phyloP scores from a whole-genome alignment of 2,329 filamentous ascomycete species.

The Xylariaceae sp. region DNA sequence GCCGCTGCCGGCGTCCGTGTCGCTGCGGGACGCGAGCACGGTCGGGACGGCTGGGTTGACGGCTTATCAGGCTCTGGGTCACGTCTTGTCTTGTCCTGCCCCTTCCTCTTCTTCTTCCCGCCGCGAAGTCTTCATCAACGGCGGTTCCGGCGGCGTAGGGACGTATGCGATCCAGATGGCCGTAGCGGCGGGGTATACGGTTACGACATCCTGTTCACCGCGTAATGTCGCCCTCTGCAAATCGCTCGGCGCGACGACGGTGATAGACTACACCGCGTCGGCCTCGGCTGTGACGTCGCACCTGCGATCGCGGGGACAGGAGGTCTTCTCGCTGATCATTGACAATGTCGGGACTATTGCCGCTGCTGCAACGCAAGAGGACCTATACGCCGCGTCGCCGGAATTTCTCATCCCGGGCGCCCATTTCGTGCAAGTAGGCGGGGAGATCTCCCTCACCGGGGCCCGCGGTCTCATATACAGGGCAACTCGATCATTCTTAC shows the following conservation, averaged over 20 bases:
- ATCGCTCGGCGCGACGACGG: constrained; percentile 58
- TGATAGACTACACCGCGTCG: constrained; percentile 55
- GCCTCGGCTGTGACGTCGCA: constrained; percentile 45
- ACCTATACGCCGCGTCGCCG: constrained; percentile 51
- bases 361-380: constrained; percentile 35
- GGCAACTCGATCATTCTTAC: constrained; percentile 23
- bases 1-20: constrained; percentile 40
- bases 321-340: constrained; percentile 51
- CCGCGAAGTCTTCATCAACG: constrained; percentile 59
- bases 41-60: constrained; percentile 44
- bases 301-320: constrained; percentile 43
- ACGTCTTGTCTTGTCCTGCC: too few species aligned
- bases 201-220: constrained; percentile 56
- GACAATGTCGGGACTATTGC: constrained; percentile 60
- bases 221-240: constrained; percentile 54
- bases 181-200: constrained; percentile 54
- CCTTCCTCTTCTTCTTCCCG: constrained; percentile 43
- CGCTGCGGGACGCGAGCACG: constrained; percentile 38
- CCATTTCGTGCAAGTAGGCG: constrained; percentile 51
- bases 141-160: constrained; percentile 59
- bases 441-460: constrained; percentile 22
- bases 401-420: constrained; percentile 47
- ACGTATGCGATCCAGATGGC: constrained; percentile 60
- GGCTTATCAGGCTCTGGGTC: constrained; percentile 45
- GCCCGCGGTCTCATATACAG: constrained; percentile 20